phyloP scores from a whole-genome alignment of 2,329 filamentous ascomycete species.

The Colletotrichum filicis region DNA sequence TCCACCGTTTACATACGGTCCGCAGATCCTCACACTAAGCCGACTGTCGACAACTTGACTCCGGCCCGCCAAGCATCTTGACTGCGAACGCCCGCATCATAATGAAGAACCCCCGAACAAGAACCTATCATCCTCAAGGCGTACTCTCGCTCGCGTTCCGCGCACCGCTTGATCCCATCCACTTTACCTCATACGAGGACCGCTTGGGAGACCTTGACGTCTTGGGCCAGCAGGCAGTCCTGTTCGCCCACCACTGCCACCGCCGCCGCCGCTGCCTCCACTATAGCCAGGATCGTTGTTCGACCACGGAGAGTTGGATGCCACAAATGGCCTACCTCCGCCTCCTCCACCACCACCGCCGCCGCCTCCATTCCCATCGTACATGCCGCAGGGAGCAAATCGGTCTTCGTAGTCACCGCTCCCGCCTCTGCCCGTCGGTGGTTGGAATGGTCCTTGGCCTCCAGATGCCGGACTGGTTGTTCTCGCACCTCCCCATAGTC shows the following conservation, averaged over 20 bases:
- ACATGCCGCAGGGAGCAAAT: slow-evolving; percentile 57
- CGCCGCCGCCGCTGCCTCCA: slow-evolving; percentile 39
- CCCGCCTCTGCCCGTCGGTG: slow-evolving; percentile 47
- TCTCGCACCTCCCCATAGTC: slow-evolving; percentile 74
- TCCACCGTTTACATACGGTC: neutral
- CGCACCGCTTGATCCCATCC: neutral
- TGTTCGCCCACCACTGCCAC: slow-evolving; percentile 50
- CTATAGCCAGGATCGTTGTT: slow-evolving; percentile 50
- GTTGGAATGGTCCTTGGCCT: slow-evolving; percentile 58
- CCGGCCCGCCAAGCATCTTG: neutral
- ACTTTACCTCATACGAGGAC: slow-evolving; percentile 54
- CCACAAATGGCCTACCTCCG: slow-evolving; percentile 53
- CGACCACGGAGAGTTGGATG: slow-evolving; percentile 60
- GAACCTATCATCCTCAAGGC: neutral
- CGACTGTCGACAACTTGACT: neutral
- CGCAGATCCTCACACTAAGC: neutral
- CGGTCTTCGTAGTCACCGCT: slow-evolving; percentile 55
- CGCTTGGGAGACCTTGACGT: slow-evolving; percentile 43
- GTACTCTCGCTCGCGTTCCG: neutral
- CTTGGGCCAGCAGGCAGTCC: slow-evolving; percentile 60
- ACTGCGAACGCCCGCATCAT: neutral
- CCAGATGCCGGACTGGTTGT: slow-evolving; percentile 64
- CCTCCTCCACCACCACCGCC: slow-evolving; percentile 43
- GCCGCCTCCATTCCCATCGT: slow-evolving; percentile 51
- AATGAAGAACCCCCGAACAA: neutral